A percentile compares a stretch with the other conserved stretches of the same genome.
Conservation (phyloP, 345 rosid species). For the Melaleuca alternifolia region DNA sequence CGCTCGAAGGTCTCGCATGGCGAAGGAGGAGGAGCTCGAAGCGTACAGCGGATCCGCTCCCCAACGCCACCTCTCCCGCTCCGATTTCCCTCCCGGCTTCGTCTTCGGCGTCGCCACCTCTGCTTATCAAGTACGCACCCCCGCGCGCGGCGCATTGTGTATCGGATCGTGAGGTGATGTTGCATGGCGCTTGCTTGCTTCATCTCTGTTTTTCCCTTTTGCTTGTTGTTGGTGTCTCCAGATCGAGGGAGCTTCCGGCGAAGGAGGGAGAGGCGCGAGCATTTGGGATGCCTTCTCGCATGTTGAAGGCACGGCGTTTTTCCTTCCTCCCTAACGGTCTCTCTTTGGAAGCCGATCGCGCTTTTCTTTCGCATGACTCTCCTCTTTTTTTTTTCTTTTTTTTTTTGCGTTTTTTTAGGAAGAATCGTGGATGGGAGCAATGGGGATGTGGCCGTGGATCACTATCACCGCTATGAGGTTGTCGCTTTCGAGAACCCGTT, state of each 20-base stretch:
- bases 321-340: not conserved
- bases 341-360: not conserved
- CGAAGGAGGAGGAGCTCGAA: constrained; percentile 15
- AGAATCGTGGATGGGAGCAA: constrained; percentile 58
- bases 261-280: constrained; percentile 68
- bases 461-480: constrained; percentile 76
- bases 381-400: not conserved
- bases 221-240: constrained; percentile 13
- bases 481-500: not conserved
- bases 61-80: constrained; percentile 11
- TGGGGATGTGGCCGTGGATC: constrained; percentile 71
- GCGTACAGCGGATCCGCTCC: not conserved
- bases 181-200: not conserved
- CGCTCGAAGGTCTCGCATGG: constrained; percentile 4
- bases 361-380: not conserved
- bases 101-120: constrained; percentile 60
- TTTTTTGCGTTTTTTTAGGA: constrained; percentile 36
- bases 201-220: not conserved
- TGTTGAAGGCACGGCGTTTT: constrained; percentile 28
- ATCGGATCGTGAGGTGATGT: not conserved
- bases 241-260: constrained; percentile 87
- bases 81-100: constrained; percentile 42
- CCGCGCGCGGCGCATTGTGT: not conserved
- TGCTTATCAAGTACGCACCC: constrained; percentile 35
- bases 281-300: constrained; percentile 88